A percentile compares a stretch with the other conserved stretches of the same genome.
Conservation (phyloP, 495 filamentous ascomycete species). For the Barbatosphaeria neglecta region DNA sequence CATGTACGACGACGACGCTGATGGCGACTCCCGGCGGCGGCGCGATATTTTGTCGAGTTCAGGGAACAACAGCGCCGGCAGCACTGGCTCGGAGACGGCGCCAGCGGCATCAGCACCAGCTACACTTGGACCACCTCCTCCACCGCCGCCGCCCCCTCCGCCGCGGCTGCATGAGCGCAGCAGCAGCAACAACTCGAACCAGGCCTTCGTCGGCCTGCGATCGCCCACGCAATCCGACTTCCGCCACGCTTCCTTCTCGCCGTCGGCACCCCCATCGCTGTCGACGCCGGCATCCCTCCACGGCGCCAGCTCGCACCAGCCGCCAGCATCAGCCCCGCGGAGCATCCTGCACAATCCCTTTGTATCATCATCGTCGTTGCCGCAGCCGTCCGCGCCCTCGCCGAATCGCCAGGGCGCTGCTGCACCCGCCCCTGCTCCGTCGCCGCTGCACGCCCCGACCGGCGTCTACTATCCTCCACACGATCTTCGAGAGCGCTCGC, state of each 20-base stretch:
- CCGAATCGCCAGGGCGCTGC: constrained; percentile 9
- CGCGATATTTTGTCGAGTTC: constrained; percentile 30
- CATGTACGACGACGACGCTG: constrained; percentile 25
- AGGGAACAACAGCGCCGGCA: constrained; percentile 9
- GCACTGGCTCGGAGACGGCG: no score
- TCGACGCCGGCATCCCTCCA: constrained; percentile 13
- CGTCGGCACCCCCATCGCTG: no score
- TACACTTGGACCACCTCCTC: constrained; percentile 12
- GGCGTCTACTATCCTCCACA: constrained; percentile 12
- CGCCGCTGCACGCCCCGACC: constrained; percentile 22
- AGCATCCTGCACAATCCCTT: constrained; percentile 24
- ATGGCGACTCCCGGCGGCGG: constrained; percentile 18
- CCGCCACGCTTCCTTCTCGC: constrained; percentile 15
- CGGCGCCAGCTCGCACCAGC: constrained; percentile 6
- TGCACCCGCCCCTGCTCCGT: constrained; percentile 2
- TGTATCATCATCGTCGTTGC: constrained; percentile 12
- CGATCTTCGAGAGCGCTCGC: constrained; percentile 15
- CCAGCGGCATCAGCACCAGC: constrained; percentile 7
- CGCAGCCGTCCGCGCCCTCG: background rate
- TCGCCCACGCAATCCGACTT: constrained; percentile 29
- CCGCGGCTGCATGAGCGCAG: background rate
- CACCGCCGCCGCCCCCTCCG: constrained; percentile 11
- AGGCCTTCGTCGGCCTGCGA: constrained; percentile 20
- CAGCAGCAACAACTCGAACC: background rate
- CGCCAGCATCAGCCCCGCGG: constrained; percentile 9